Evolutionary conservation across 1,139 yeast genomes (phyloP), one percentile per base, ranked within the genome.

Genomic region (Hemisphaericaspora lyxosophila): DNA sequence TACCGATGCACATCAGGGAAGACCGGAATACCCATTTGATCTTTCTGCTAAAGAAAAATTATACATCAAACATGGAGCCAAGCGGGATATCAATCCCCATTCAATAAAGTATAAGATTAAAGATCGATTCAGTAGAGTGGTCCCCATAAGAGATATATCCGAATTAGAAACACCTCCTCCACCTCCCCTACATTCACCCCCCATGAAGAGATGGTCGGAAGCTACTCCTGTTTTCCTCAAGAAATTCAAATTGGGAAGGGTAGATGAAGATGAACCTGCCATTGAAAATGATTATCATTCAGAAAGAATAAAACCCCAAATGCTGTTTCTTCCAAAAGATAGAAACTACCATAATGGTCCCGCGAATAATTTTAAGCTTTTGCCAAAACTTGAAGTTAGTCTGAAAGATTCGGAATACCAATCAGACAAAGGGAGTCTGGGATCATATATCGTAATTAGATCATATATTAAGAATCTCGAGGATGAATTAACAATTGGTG

Each of bases 161-260:
- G 27, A 29, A 14, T 18, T 20, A 11, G 23, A 28, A 4, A 19
- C 17, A 6, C 28, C 20, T 7, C 19, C 32, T 8, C 17, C 31
- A 5, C 42, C 17, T 33, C n/a, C n/a, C n/a, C n/a, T n/a, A n/a
- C n/a, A n/a, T 7, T n/a, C 26, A n/a, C 26, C 26, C 3, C 26
- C 30, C 7, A 23, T 22, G 26, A 42, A 43, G 30, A 28, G 48
- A 20, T 30, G 43, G 26, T 43, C 51, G 5, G 34, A 40, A 16
- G 47, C 55, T 35, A 64, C 73, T 3, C 75, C 75, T 0, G 42
- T 65, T 29, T 50, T 62, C 29, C 53, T 69, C 42, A 65, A 62
- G 35, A 51, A 64, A 33, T 27, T 33, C 44, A 1, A 31, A 38
- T 16, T 26, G n/a, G 20, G 20, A 2, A 26, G 20, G 23, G 23